phyloP scores from a whole-genome alignment of 495 filamentous ascomycete genomes.

The Neurospora tetraspora region DNA sequence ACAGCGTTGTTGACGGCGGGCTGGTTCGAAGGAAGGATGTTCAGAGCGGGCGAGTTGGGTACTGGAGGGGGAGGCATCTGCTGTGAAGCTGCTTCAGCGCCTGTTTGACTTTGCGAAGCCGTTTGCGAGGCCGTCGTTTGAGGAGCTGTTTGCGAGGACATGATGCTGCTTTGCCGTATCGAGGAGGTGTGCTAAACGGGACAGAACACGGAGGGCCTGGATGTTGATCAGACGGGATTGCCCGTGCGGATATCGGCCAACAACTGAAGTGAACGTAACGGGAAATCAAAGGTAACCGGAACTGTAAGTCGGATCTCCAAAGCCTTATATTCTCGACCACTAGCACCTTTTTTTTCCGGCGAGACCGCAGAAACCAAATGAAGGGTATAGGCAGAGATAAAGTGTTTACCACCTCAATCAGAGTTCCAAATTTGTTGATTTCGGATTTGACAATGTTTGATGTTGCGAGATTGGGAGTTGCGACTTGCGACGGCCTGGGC shows the following conservation, averaged over 20 bases:
- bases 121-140: background rate
- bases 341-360: background rate
- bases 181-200: background rate
- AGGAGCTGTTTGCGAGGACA: background rate
- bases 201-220: background rate
- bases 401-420: background rate
- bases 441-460: background rate
- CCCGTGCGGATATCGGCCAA: background rate
- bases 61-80: constrained; percentile 23
- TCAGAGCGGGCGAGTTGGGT: constrained; percentile 26
- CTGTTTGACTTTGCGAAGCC: background rate
- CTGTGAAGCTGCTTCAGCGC: constrained; percentile 13
- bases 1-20: constrained; percentile 37
- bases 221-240: background rate
- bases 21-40: constrained; percentile 47
- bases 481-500: constrained; percentile 12
- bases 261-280: background rate
- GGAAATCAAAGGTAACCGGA: too few relatives aligned
- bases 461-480: constrained; percentile 11
- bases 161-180: background rate
- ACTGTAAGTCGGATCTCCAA: background rate
- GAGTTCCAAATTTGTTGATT: background rate
- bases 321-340: background rate
- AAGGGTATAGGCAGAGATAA: background rate
- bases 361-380: background rate